Evolutionary conservation across 139 green algal species (phyloP).

Genomic region (Chlorella sorokiniana): DNA sequence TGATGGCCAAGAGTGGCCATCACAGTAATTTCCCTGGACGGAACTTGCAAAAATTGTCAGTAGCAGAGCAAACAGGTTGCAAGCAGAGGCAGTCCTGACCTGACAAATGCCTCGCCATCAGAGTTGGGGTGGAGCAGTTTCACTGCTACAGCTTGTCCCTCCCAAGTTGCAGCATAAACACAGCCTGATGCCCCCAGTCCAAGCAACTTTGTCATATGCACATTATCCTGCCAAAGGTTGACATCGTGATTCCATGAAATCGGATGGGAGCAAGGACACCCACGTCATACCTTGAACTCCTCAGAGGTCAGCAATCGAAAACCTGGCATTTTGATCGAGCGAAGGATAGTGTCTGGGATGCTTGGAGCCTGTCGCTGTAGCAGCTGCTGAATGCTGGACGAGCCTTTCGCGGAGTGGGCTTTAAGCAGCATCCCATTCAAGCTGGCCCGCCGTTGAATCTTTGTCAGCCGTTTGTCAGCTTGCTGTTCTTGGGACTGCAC

Average conservation of each 20-base stretch:
- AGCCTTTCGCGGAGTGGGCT: not conserved
- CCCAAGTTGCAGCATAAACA: conserved; percentile 26
- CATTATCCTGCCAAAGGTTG: conserved; percentile 14
- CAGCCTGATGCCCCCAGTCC: conserved; percentile 18
- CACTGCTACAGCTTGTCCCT: conserved; percentile 32
- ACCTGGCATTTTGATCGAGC: not conserved
- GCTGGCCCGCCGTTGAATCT: not conserved
- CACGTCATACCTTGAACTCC: too few relatives aligned
- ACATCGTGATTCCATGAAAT: not conserved
- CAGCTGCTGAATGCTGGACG: too few relatives aligned
- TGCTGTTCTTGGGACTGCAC: not conserved
- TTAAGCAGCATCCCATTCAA: not conserved
- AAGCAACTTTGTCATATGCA: conserved; percentile 29
- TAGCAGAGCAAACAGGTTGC: not conserved
- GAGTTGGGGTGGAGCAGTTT: conserved; percentile 37
- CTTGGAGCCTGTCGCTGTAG: not conserved
- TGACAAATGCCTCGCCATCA: not conserved
- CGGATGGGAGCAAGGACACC: not conserved
- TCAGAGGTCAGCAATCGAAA: not conserved
- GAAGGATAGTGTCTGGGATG: too few relatives aligned
- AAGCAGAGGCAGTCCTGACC: not conserved
- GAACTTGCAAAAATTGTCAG: not conserved
- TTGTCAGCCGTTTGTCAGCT: not conserved
- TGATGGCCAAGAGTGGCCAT: conserved; percentile 24
- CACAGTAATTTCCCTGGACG: conserved; percentile 33